Conservation (phyloP, 2,329 filamentous ascomycete genomes). For the Fusarium sp. region DNA sequence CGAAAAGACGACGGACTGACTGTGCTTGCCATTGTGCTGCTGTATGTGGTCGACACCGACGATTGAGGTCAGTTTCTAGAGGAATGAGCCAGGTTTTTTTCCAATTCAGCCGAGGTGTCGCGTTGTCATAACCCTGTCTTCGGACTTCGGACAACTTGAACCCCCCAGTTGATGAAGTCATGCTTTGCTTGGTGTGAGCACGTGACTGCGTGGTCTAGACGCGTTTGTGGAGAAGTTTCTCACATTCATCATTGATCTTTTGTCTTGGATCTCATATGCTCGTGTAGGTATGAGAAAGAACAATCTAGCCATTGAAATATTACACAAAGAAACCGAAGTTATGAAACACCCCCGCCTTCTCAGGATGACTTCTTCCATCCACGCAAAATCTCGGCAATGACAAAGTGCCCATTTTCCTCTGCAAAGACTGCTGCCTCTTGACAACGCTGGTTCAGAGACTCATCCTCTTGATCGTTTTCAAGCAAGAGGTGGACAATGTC, state of each 20-base stretch:
- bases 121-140: background rate
- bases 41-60: background rate
- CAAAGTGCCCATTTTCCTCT: background rate
- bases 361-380: background rate
- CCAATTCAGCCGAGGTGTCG: conserved; percentile 21
- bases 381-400: background rate
- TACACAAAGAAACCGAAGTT: background rate
- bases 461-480: conserved; percentile 16
- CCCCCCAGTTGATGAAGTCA: conserved; percentile 18
- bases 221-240: conserved; percentile 31
- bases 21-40: conserved; percentile 60
- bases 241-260: background rate
- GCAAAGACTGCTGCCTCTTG: background rate
- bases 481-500: conserved; percentile 26
- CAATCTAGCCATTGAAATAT: rapidly evolving
- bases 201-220: conserved; percentile 46
- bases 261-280: background rate
- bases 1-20: conserved; percentile 67
- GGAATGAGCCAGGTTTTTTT: conserved; percentile 11
- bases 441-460: background rate
- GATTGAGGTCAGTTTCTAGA: conserved; percentile 6
- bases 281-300: background rate
- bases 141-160: conserved; percentile 6
- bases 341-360: too few relatives aligned
- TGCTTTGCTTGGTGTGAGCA: conserved; percentile 32